Percentiles rank a stretch among this genome's conserved stretches.
phyloP scores from a whole-genome alignment of 306 rosid species.

The Malus orientalis region DNA sequence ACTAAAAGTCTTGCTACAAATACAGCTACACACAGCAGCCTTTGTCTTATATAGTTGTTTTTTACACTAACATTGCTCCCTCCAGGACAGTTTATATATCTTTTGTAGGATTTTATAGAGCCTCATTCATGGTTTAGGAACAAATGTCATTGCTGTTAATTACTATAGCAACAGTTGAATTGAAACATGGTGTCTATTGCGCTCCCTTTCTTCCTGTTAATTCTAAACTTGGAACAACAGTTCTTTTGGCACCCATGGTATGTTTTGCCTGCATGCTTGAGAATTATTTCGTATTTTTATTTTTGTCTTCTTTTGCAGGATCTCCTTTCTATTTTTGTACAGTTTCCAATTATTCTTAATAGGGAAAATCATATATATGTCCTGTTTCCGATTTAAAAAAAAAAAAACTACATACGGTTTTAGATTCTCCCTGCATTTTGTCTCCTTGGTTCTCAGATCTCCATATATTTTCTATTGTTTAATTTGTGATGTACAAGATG shows the following conservation, averaged over 20 bases:
- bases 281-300: no score
- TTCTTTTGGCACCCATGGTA: neutral
- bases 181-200: neutral
- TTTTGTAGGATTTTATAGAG: neutral
- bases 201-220: neutral
- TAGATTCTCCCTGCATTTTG: neutral
- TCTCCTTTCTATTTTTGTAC: neutral
- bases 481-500: neutral
- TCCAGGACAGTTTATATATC: neutral
- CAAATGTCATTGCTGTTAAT: neutral
- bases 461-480: neutral
- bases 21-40: neutral
- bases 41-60: neutral
- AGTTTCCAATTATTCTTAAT: neutral
- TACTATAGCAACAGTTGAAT: neutral
- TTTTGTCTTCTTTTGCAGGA: neutral
- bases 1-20: neutral
- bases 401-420: no score
- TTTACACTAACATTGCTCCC: neutral
- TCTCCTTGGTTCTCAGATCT: neutral
- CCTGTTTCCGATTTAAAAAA: no score
- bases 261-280: neutral
- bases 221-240: neutral
- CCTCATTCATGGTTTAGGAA: neutral
- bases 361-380: no score